These are phyloP conservation scores for Yamadazyma dushanensis DNA, from an alignment of 1,139 yeast species.

Conservation along the genomic window DNA sequence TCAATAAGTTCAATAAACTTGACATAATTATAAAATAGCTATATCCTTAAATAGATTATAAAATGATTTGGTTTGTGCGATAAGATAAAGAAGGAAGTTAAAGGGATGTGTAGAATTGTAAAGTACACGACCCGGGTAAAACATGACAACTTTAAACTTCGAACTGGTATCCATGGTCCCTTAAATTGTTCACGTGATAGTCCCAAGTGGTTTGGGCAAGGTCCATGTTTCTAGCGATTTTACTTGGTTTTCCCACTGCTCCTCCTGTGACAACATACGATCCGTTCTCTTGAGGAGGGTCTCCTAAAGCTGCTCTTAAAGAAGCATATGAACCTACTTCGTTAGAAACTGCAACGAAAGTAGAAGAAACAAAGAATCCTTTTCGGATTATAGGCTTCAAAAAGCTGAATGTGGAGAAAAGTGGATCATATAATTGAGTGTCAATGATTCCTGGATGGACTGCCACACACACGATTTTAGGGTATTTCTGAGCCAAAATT, in stretches of 20 bases:
- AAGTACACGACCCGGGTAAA: background rate
- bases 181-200: constrained; percentile 27
- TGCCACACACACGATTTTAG: constrained; percentile 33
- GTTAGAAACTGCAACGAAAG: constrained; percentile 25
- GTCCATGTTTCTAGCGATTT: constrained; percentile 23
- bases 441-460: constrained; percentile 44
- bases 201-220: constrained; percentile 32
- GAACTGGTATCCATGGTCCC: constrained; percentile 21
- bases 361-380: constrained; percentile 14
- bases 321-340: constrained; percentile 41
- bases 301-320: constrained; percentile 36
- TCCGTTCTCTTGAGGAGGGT: constrained; percentile 30
- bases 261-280: constrained; percentile 39
- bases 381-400: constrained; percentile 23
- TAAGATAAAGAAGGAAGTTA: constrained; percentile 6
- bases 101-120: background rate
- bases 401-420: constrained; percentile 8
- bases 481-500: constrained; percentile 27
- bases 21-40: constrained; percentile 5
- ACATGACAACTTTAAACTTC: constrained; percentile 3
- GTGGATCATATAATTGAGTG: constrained; percentile 35
- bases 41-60: constrained; percentile 1
- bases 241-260: constrained; percentile 22
- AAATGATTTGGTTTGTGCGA: constrained; percentile 9
- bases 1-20: constrained; percentile 11